Evolutionary conservation across 768 basidiomycete genomes (phyloP).

Genomic region (Austroboletus festivus): DNA sequence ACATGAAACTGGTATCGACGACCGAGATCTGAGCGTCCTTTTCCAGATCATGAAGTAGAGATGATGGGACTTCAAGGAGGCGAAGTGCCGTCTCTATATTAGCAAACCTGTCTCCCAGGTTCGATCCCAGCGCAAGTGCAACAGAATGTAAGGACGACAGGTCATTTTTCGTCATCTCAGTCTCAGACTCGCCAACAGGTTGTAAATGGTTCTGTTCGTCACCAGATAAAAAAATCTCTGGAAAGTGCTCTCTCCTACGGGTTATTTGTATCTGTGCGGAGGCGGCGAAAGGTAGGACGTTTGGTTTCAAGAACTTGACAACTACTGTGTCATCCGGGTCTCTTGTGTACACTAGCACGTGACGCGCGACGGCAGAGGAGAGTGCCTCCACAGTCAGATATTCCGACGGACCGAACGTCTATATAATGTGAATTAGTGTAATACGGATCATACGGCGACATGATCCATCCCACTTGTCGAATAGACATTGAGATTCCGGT

Average conservation of each 20-base stretch:
- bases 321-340: slow-evolving; percentile 27
- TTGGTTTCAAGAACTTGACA: too few relatives aligned
- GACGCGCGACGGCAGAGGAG: slow-evolving; percentile 51
- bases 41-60: slow-evolving; percentile 22
- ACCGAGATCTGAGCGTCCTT: slow-evolving; percentile 38
- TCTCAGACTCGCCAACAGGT: too few relatives aligned
- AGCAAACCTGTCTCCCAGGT: slow-evolving; percentile 81
- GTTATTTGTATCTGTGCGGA: too few relatives aligned
- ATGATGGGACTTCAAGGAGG: slow-evolving; percentile 54
- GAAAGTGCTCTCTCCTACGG: too few relatives aligned
- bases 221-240: too few relatives aligned
- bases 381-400: slow-evolving; percentile 71
- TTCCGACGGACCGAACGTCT: slow-evolving; percentile 49
- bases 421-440: background rate
- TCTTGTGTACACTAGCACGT: slow-evolving; percentile 37
- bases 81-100: slow-evolving; percentile 80
- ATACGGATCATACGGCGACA: background rate
- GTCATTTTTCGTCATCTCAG: too few relatives aligned
- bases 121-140: slow-evolving; percentile 84
- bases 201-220: too few relatives aligned
- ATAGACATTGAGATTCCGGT: slow-evolving; percentile 33
- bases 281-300: too few relatives aligned
- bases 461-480: background rate
- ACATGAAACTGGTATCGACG: slow-evolving; percentile 82
- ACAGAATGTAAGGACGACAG: slow-evolving; percentile 33